Evolutionary conservation across 345 rosid genomes (phyloP).

Genomic region (Arabidopsis arenosa): DNA sequence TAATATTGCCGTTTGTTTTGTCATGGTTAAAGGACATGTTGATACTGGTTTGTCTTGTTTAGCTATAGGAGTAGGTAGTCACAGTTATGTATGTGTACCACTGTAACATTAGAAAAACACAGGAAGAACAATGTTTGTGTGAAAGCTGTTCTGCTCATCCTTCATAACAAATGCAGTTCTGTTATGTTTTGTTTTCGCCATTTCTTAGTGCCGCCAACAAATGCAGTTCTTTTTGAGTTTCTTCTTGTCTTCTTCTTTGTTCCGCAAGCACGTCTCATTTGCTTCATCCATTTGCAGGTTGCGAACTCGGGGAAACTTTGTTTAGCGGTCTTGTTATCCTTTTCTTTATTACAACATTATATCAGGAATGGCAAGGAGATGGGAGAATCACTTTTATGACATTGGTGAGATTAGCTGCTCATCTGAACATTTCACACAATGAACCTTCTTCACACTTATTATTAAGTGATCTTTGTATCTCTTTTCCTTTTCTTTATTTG

Average conservation of each 20-base stretch:
- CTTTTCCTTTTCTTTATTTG: not conserved
- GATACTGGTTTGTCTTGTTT: slow-evolving; percentile 25
- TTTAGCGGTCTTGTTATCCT: not conserved
- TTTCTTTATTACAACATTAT: not conserved
- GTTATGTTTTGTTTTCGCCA: not conserved
- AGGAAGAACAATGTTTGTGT: slow-evolving; percentile 1
- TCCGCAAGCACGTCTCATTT: slow-evolving; percentile 3
- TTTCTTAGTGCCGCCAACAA: not conserved
- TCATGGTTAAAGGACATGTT: slow-evolving; percentile 1
- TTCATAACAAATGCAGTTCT: not conserved
- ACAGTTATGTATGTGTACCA: not conserved
- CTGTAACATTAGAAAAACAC: slow-evolving; percentile 7
- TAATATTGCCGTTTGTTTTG: not conserved
- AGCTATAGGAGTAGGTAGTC: not conserved
- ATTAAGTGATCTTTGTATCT: not conserved
- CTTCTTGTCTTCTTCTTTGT: not conserved
- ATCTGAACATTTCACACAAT: slow-evolving; percentile 18
- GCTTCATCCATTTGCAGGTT: slow-evolving; percentile 18
- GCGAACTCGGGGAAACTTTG: slow-evolving; percentile 13
- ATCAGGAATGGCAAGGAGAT: slow-evolving; percentile 13
- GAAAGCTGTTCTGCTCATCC: not conserved
- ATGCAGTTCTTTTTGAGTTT: not conserved
- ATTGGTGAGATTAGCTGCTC: slow-evolving; percentile 31
- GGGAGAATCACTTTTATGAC: slow-evolving; percentile 13
- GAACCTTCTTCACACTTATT: slow-evolving; percentile 29